Base-by-base conservation (phyloP, 2,329 filamentous ascomycete species). In the Colletotrichum tanaceti region DNA sequence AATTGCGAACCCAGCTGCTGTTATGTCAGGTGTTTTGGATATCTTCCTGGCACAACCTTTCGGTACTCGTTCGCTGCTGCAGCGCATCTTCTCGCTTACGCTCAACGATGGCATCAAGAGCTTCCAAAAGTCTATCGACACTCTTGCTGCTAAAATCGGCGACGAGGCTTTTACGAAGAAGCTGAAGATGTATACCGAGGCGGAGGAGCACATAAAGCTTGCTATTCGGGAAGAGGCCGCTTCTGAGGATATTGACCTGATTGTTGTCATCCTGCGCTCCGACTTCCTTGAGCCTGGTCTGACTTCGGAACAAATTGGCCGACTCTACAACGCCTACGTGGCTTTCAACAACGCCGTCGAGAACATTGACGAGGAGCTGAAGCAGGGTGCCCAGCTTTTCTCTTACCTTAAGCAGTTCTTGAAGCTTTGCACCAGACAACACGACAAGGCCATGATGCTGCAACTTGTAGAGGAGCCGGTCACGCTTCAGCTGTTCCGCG, bases 381-480 rank as follows among this genome's bases (percentile, higher is more conserved):
- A 92, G 75, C 89, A 95, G 77, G 94, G 94, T 1, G 96, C 95
- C 0, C 90, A 97, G 76, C 88, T 97, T 57, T 99, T 98, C 78
- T 97, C 95, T 1, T 91, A 97, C 75, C 85, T 99, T 73, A 99
- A 99, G 81, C 95, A 98, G 78, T 86, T 98, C 43, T 85, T 98
- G 76, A 98, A 98, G 82, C 85, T 99, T 41, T 92, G 94, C 79
- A 95, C 93, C 13, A 88, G 96, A 57, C 93, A 97, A 76, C 88
- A 95, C 55, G 96, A 99, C 79, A 99, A 99, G 88, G 85, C 90
- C 39, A 98, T 97, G 94, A 98, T 99, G 95, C 84, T 98, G 63
- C 89, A 90, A 71, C 90, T 98, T 75, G 96, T 99, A 60, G 94
- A 98, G 80, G 95, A 99, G 82, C 93, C 96, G 0, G 94, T 95